Percentiles rank a stretch among this genome's conserved stretches.
phyloP scores from a whole-genome alignment of 2,329 filamentous ascomycete genomes.

The Raffaelea ambrosiae region DNA sequence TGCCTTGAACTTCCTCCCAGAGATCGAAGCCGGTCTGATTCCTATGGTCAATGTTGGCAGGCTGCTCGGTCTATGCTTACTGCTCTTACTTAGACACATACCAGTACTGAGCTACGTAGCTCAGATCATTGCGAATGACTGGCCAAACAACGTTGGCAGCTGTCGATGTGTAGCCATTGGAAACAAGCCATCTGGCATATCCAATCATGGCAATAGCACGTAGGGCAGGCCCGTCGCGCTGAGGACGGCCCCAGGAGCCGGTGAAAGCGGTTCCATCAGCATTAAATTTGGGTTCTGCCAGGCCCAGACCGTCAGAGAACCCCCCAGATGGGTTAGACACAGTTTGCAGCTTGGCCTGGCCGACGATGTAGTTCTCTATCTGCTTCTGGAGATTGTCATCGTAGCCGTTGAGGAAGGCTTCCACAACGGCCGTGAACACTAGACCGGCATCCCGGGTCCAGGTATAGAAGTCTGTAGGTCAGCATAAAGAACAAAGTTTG shows the following conservation, averaged over 20 bases:
- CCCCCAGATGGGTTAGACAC: slow-evolving; percentile 62
- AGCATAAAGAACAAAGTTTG: no score
- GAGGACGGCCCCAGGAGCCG: slow-evolving; percentile 65
- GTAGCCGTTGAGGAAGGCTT: slow-evolving; percentile 50
- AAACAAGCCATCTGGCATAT: slow-evolving; percentile 62
- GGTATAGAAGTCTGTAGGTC: slow-evolving; percentile 53
- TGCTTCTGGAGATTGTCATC: slow-evolving; percentile 37
- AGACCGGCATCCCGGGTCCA: slow-evolving; percentile 72
- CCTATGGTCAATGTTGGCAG: no score
- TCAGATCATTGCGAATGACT: slow-evolving; percentile 65
- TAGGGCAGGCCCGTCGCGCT: slow-evolving; percentile 71
- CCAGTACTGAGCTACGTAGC: slow-evolving; percentile 68
- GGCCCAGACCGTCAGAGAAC: slow-evolving; percentile 39
- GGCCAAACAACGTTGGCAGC: slow-evolving; percentile 58
- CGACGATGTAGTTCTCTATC: slow-evolving; percentile 59
- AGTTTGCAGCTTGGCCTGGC: slow-evolving; percentile 58
- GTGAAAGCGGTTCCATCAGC: slow-evolving; percentile 56
- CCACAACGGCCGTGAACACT: slow-evolving; percentile 59
- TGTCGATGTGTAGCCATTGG: slow-evolving; percentile 49
- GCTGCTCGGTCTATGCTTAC: no score
- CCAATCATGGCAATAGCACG: slow-evolving; percentile 64
- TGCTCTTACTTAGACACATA: no score
- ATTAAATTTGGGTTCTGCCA: slow-evolving; percentile 69
- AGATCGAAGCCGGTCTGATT: slow-evolving; percentile 74
- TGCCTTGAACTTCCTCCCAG: slow-evolving; percentile 73